Base-by-base conservation (phyloP, 2,329 filamentous ascomycete species). In the Helminthosporium solani region DNA sequence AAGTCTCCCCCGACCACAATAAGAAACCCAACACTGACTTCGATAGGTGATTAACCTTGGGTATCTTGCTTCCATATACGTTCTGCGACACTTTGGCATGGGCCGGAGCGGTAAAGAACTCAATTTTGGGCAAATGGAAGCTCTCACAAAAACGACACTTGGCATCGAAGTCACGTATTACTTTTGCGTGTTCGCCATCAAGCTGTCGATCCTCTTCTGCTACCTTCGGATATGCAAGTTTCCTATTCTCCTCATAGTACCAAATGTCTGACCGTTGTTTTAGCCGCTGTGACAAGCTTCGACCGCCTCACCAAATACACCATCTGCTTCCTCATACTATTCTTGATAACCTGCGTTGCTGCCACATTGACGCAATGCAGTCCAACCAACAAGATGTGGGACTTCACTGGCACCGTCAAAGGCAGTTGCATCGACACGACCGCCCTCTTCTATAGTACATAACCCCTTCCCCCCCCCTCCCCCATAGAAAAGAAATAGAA, bases 341-440 rank as follows among this genome's bases (percentile, higher is more conserved):
- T 67, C 36, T 54, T 52, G 14, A 34, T 58, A 14, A 44, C 58
- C 11, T 64, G 61, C 36, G 45, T 66, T n/a, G 56, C 62, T 14
- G 50, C 53, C 19, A 60, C 53, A 20, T 28, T 60, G 3, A 37
- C 58, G 2, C 67, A 70, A 46, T 70, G 67, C 35, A 44, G 60
- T 6, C 67, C 68, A 15, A 51, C 70, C 12, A 35, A 60, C 30
- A 58, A 60, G 41, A 58, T 67, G 42, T 70, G 67, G 66, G 65
- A 68, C 43, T 53, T 68, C 16, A 58, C 56, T 2, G 57, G 57
- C 2, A 41, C 40, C 3, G 57, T 61, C 2, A 28, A 52, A 23
- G 66, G 64, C 4, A 53, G 51, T 3, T 70, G 68, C 34, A 62
- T 70, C 44, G 64, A 70, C 40, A 61, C 56, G 3, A 66, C 62